Evolutionary conservation across 768 basidiomycete genomes (phyloP).

Genomic region (Kwoniella shandongensis): DNA sequence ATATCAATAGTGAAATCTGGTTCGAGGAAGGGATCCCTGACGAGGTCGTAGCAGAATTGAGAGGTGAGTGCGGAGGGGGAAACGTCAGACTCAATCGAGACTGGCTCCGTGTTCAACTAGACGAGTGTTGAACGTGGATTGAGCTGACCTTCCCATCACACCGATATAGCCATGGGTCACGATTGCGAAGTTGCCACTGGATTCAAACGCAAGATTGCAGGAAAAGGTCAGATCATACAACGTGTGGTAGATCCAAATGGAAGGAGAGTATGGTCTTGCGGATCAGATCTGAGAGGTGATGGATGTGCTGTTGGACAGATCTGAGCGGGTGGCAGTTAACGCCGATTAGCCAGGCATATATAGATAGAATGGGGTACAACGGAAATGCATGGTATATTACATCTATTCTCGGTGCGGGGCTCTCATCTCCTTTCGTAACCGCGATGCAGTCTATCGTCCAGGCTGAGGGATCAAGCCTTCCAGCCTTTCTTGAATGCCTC

Average conservation of each 20-base stretch:
- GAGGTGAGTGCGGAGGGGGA: slow-evolving; percentile 56
- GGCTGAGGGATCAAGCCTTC: no score
- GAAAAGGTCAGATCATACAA: slow-evolving; percentile 71
- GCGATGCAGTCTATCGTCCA: no score
- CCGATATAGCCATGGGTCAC: slow-evolving; percentile 81
- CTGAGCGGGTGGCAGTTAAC: slow-evolving; percentile 54
- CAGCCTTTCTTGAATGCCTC: slow-evolving; percentile 14
- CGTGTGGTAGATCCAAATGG: slow-evolving; percentile 65
- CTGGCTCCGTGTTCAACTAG: not conserved
- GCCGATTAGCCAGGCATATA: no score
- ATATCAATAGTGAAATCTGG: slow-evolving; percentile 79
- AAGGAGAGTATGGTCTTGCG: slow-evolving; percentile 86
- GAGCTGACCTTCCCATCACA: no score
- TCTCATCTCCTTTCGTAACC: not conserved
- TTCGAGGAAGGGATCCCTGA: slow-evolving; percentile 78
- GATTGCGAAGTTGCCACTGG: slow-evolving; percentile 67
- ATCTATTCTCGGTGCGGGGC: slow-evolving; percentile 7
- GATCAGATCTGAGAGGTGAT: slow-evolving; percentile 83
- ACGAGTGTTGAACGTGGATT: no score
- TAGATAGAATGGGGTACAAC: not conserved
- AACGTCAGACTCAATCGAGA: slow-evolving; percentile 2
- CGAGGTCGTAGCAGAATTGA: slow-evolving; percentile 66
- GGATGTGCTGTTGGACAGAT: slow-evolving; percentile 86
- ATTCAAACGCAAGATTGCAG: slow-evolving; percentile 58
- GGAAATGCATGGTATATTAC: not conserved